phyloP scores from a whole-genome alignment of 1,284 basidiomycete species.

The Ganoderma sinense region DNA sequence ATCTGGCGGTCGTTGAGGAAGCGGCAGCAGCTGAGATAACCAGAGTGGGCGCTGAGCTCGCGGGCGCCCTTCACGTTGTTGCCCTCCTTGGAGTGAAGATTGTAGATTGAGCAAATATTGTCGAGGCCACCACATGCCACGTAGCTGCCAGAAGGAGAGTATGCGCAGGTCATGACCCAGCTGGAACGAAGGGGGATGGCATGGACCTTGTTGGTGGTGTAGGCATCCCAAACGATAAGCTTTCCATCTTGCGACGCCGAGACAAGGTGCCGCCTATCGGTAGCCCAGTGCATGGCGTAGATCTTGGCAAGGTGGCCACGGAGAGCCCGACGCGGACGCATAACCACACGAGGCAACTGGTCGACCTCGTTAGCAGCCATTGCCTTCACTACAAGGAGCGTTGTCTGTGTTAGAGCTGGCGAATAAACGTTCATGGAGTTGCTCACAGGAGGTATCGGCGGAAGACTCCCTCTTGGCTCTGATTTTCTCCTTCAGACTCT shows the following conservation, averaged over 20 bases:
- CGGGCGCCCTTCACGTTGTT: slow-evolving; percentile 83
- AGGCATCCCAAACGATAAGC: slow-evolving; percentile 99
- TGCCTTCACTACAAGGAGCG: slow-evolving; percentile 73
- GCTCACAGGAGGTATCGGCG: slow-evolving; percentile 94
- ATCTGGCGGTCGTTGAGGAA: slow-evolving; percentile 99
- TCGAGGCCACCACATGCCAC: slow-evolving; percentile 99
- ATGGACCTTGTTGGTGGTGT: slow-evolving; percentile 99
- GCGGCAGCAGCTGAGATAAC: slow-evolving; percentile 97
- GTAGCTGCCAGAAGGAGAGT: slow-evolving; percentile 95
- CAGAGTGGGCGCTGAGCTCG: slow-evolving; percentile 96
- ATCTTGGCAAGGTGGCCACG: slow-evolving; percentile 99
- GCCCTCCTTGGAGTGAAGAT: slow-evolving; percentile 78
- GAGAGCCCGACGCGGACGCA: slow-evolving; percentile 94
- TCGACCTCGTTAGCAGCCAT: slow-evolving; percentile 98
- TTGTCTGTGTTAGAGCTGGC: background rate
- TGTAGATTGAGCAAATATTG: slow-evolving; percentile 99
- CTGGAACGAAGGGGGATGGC: slow-evolving; percentile 97
- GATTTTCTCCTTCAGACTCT: slow-evolving; percentile 97
- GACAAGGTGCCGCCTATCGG: slow-evolving; percentile 95
- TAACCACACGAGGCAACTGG: slow-evolving; percentile 92
- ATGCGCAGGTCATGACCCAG: slow-evolving; percentile 99
- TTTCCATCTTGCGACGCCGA: slow-evolving; percentile 99
- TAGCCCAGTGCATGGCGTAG: slow-evolving; percentile 99
- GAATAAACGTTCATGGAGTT: background rate
- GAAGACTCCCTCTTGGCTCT: slow-evolving; percentile 93